A percentile compares a stretch with the other conserved stretches of the same genome.
Evolutionary conservation across 2,329 filamentous ascomycete genomes (phyloP).

Genomic region (Colletotrichum truncatum): DNA sequence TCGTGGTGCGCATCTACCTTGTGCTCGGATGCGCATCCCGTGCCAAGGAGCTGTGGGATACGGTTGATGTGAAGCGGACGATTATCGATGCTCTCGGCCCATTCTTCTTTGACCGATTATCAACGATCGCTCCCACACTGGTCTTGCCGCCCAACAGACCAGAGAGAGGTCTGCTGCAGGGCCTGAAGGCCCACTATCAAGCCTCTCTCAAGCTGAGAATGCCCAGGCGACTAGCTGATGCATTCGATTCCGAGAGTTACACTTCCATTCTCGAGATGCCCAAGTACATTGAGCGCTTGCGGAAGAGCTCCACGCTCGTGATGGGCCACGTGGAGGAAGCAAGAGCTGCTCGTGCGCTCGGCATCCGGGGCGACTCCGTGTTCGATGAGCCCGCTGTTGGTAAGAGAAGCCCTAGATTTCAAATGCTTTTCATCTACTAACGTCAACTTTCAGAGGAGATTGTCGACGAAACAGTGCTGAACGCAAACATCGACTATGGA

Average conservation of each 20-base stretch:
- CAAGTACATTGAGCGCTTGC: constrained; percentile 51
- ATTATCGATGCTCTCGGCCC: constrained; percentile 66
- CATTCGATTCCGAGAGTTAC: constrained; percentile 61
- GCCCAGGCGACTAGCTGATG: constrained; percentile 52
- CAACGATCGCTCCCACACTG: constrained; percentile 57
- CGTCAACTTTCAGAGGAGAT: constrained; percentile 47
- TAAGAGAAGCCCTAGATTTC: constrained; percentile 38
- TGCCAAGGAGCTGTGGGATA: constrained; percentile 58
- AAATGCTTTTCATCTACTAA: constrained; percentile 19
- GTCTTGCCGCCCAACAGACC: constrained; percentile 38
- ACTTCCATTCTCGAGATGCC: constrained; percentile 59
- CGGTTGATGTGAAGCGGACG: constrained; percentile 63
- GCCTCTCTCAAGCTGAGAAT: constrained; percentile 56
- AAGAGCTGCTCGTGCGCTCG: constrained; percentile 54
- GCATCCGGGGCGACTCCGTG: constrained; percentile 49
- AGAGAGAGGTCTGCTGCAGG: constrained; percentile 46
- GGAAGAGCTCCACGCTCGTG: constrained; percentile 59
- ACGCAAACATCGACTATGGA: constrained; percentile 60
- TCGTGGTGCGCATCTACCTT: constrained; percentile 62
- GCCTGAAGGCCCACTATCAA: constrained; percentile 55
- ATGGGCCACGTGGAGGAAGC: constrained; percentile 63
- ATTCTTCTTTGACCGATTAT: constrained; percentile 64
- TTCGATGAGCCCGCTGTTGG: constrained; percentile 56
- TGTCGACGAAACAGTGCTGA: constrained; percentile 47
- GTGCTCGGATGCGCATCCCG: constrained; percentile 58